Evolutionary conservation across 495 filamentous ascomycete species (phyloP), one percentile per base, ranked within the genome.

Genomic region (Wilcoxina mikolae): DNA sequence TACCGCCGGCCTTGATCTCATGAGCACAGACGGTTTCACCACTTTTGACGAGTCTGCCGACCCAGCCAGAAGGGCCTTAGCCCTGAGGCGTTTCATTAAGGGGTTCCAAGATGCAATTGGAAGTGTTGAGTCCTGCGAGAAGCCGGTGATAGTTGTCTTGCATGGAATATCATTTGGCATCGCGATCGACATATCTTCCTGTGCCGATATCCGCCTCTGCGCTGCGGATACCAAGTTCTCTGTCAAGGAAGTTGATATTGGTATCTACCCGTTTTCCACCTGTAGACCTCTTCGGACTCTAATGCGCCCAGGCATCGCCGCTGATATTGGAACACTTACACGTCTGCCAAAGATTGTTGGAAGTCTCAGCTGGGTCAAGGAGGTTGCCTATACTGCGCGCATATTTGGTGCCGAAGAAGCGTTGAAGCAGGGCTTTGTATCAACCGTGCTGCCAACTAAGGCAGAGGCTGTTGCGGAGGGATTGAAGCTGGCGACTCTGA

Each of bases 211-310:
- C 50, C 79, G 91, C 11, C 70, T 96, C 54, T 84, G 78, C 60
- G 72, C 80, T 0, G 62, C 69, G 12, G 74, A 80, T 46, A 73
- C 79, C 1, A 72, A 71, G 23, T 85, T 95, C 59, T 72, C 80
- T 0, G 87, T 96, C 22, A 95, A 95, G 65, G 93, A 96, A 70
- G 87, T 95, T 12, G 91, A 95, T 65, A 93, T 96, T 31, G 50
- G 50, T 22, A 45, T 5, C 18, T 17, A 5, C 22, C 42, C 18
- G 42, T 17, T 17, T 17, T 45, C 5, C 5, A 45, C 15, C 31
- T 45, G 5, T 9, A 20, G 9, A 20, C 42, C 5, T 5, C 5
- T 45, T 23, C 5, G 18, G 22, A 5, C 9, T 9, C 15, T 45
- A 45, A 17, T n/a, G 42, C 18, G 12, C 42, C 42, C 22, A 45